Conservation (phyloP, 78 protist genomes). For the Pelomyxa schiedti region DNA sequence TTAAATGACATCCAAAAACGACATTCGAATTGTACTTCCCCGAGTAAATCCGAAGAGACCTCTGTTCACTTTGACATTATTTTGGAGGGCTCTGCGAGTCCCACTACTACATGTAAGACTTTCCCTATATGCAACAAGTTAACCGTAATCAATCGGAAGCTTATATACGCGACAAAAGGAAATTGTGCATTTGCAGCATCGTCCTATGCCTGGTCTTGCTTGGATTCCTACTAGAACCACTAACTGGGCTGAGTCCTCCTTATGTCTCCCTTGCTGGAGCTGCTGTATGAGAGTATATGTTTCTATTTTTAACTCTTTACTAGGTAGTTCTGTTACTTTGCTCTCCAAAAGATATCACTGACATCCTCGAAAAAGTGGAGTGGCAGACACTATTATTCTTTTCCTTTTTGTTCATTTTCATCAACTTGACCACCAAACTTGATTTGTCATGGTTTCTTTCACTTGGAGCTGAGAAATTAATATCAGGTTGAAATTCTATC, state of each 20-base stretch:
- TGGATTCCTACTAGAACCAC: conserved; percentile 26
- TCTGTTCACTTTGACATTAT: too few relatives aligned
- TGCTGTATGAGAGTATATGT: too few relatives aligned
- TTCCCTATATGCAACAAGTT: too few relatives aligned
- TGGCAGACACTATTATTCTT: conserved; percentile 63
- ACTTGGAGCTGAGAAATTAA: not conserved
- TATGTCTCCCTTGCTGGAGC: conserved; percentile 60
- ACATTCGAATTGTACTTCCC: too few relatives aligned
- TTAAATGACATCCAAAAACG: too few relatives aligned
- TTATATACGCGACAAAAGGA: not conserved
- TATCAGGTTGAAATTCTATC: not conserved
- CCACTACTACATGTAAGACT: too few relatives aligned
- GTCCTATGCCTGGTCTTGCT: not conserved
- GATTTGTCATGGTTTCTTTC: conserved; percentile 34
- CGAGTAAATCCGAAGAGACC: too few relatives aligned
- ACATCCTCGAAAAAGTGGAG: conserved; percentile 28
- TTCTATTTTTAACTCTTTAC: too few relatives aligned
- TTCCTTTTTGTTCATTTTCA: conserved; percentile 27
- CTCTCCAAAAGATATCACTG: not conserved
- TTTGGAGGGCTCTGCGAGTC: too few relatives aligned
- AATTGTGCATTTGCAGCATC: not conserved
- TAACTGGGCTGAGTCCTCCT: conserved; percentile 17
- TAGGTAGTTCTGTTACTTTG: conserved; percentile 7
- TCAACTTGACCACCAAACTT: conserved; percentile 27
- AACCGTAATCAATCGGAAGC: too few relatives aligned